Conservation (phyloP, 345 rosid genomes). For the Orychophragmus violaceus region DNA sequence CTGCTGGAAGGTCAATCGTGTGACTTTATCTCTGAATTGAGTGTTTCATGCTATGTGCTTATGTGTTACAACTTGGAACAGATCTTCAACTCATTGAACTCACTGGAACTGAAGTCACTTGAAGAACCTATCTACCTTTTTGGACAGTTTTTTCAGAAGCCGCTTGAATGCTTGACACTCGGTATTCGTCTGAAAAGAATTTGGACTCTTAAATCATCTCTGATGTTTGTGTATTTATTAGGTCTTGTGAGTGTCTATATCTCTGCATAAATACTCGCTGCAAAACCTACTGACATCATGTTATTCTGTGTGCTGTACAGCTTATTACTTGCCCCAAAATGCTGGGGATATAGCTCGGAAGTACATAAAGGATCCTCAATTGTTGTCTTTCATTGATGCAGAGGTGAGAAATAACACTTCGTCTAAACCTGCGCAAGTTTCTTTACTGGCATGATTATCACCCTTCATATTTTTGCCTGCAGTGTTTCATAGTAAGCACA, state of each 20-base stretch:
- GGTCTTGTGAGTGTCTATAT: neutral
- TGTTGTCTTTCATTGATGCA: constrained; percentile 89
- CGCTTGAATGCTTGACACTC: constrained; percentile 81
- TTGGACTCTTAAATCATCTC: neutral
- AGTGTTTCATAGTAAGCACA: constrained; percentile 98
- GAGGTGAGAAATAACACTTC: constrained; percentile 49
- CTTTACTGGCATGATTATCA: neutral
- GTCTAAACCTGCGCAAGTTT: neutral
- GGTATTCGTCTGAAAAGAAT: constrained; percentile 33
- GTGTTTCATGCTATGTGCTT: neutral
- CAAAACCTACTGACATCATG: neutral
- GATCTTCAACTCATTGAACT: constrained; percentile 88
- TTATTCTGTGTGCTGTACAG: constrained; percentile 35
- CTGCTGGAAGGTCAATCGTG: constrained; percentile 87
- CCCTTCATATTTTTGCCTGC: constrained; percentile 26
- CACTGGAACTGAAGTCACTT: constrained; percentile 83
- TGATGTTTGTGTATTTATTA: neutral
- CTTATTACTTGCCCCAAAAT: constrained; percentile 85
- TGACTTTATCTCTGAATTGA: constrained; percentile 16
- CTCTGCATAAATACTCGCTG: neutral
- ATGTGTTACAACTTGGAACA: constrained; percentile 25
- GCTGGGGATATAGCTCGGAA: constrained; percentile 89
- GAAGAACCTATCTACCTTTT: constrained; percentile 95
- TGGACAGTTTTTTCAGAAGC: constrained; percentile 92
- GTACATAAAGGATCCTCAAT: constrained; percentile 75